Percentiles rank a stretch among this genome's conserved stretches.
These are phyloP conservation scores for Tolypocladium tundrense DNA, from an alignment of 2,329 filamentous ascomycete genomes.

Conservation along the genomic window DNA sequence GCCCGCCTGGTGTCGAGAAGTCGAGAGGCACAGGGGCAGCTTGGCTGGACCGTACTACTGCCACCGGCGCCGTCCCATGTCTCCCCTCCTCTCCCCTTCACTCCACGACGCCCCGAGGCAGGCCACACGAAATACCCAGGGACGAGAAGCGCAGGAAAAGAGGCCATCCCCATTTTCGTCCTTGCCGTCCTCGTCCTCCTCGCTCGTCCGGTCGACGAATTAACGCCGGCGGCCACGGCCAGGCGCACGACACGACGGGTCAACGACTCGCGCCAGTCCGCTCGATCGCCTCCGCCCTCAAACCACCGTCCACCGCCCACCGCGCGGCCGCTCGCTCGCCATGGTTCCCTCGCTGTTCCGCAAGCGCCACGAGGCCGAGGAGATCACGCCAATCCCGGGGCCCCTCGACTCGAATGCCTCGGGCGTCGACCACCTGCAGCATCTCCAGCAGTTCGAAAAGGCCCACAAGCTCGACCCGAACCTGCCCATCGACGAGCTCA, in stretches of 20 bases:
- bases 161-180: background rate
- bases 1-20: too few species aligned
- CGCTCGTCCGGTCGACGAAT: background rate
- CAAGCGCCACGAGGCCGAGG: slow-evolving; percentile 34
- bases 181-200: background rate
- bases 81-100: background rate
- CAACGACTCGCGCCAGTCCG: background rate
- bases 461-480: slow-evolving; percentile 56
- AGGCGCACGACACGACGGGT: background rate
- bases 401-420: slow-evolving; percentile 28
- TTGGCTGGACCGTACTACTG: background rate
- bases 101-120: background rate
- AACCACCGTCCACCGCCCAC: background rate
- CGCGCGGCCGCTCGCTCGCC: background rate
- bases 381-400: slow-evolving; percentile 31
- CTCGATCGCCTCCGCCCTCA: background rate
- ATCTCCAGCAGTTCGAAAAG: slow-evolving; percentile 46
- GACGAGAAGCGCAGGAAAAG: background rate
- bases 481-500: slow-evolving; percentile 50
- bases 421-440: slow-evolving; percentile 30
- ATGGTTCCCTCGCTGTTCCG: slow-evolving; percentile 30
- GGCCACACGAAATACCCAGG: background rate
- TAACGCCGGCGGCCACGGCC: background rate
- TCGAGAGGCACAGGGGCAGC: too few species aligned
- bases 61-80: background rate